Evolutionary conservation across 225 moss, liverwort and hornwort species (phyloP), one percentile per base, ranked within the genome.

Genomic region (Asterella californica): DNA sequence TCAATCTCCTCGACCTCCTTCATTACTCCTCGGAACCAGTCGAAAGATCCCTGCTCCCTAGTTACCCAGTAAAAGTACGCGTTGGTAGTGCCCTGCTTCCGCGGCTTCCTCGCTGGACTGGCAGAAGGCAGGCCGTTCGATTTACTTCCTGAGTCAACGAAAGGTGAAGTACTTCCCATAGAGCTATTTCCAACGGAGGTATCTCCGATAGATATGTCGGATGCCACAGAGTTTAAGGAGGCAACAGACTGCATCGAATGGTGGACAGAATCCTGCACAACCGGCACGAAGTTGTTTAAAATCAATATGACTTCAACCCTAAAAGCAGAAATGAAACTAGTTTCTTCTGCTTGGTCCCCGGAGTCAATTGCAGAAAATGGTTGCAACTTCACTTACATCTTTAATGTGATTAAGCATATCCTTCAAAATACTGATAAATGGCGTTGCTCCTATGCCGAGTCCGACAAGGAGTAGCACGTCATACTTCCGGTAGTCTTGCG

Each of bases 1-100:
- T 99, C 99, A 6, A 90, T 92, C 62, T 87, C 83, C 83, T 99
- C 99, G 0, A 99, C 90, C 64, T 95, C 95, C 70, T 90, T 88
- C 95, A 99, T 95, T 14, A 99, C 95, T 19, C 95, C 95, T 32
- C 95, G 86, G 79, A 99, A 99, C 99, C 99, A 99, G 48, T 99
- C 99, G 36, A 99, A 99, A 25, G 95, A 95, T 42, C 91, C 95
- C 84, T 99, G 99, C 81, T 99, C 99, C 38, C 99, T 79, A 5
- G 99, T 99, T 34, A 99, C 93, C 99, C 99, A 99, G 69, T 95
- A 99, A 71, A 95, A 99, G 77, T 99, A 99, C 0, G 99, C 99
- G 57, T 95, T 92, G 15, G 91, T 91, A 1, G 89, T 83, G n/a
- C 73, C 83, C 45, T 65, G 65, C 79, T 88, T 91, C 66, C 87